Evolutionary conservation across 1,139 yeast species (phyloP).

Genomic region (Kodamaea sp.): DNA sequence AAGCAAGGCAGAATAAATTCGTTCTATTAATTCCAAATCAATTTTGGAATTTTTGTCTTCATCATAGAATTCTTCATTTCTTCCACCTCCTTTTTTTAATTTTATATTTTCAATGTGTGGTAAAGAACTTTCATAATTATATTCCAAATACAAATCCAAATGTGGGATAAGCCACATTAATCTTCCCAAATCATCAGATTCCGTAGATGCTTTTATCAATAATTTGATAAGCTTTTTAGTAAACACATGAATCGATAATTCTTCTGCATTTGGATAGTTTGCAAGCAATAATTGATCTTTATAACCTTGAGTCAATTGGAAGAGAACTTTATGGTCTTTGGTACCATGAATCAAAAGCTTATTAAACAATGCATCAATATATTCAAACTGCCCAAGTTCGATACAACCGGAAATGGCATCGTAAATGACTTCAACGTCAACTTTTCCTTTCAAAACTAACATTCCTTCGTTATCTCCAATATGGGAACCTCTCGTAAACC

Average conservation of each 20-base stretch:
- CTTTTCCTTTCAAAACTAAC: conserved; percentile 3
- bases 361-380: conserved; percentile 33
- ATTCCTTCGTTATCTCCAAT: background rate
- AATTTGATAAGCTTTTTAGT: conserved; percentile 25
- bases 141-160: conserved; percentile 27
- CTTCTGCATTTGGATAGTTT: conserved; percentile 8
- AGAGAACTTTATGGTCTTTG: conserved; percentile 1
- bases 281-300: conserved; percentile 4
- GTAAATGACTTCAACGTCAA: conserved; percentile 20
- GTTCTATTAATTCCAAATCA: conserved; percentile 11
- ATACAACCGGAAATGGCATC: conserved; percentile 31
- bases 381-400: conserved; percentile 24
- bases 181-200: conserved; percentile 34
- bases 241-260: conserved; percentile 20
- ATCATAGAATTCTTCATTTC: conserved; percentile 6
- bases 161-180: conserved; percentile 40
- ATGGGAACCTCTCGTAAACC: conserved; percentile 15
- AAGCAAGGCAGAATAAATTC: conserved; percentile 12
- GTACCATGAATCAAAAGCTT: conserved; percentile 31
- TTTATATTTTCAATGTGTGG: conserved; percentile 6
- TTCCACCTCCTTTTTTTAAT: conserved; percentile 8
- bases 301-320: conserved; percentile 5
- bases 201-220: conserved; percentile 24
- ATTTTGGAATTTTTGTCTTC: conserved; percentile 2
- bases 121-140: conserved; percentile 3